Evolutionary conservation across 805 yeast genomes (phyloP).

Genomic region (Metschnikowia kofuensis): DNA sequence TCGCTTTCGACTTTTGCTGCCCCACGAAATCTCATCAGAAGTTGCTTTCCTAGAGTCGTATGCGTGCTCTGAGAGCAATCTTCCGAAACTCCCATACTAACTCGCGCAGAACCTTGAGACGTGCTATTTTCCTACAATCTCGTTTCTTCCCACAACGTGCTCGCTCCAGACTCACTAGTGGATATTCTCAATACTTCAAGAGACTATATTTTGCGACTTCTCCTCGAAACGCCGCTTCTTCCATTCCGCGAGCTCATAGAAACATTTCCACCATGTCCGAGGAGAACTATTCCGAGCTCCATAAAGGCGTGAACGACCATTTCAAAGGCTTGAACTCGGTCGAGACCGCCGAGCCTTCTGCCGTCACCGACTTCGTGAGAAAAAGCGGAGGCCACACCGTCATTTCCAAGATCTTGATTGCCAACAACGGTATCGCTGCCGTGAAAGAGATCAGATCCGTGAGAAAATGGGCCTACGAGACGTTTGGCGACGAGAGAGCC

Average conservation of each 20-base stretch:
- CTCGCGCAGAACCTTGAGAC: conserved; percentile 7
- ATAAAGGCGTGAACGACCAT: conserved; percentile 55
- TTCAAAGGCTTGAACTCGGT: conserved; percentile 82
- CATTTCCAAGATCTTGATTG: conserved; percentile 81
- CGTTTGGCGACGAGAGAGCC: conserved; percentile 94
- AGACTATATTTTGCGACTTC: background rate
- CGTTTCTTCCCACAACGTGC: conserved; percentile 7
- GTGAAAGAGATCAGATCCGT: conserved; percentile 97
- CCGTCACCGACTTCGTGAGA: conserved; percentile 79
- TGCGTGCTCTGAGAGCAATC: conserved; percentile 9
- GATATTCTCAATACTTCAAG: background rate
- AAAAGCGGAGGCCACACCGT: conserved; percentile 94
- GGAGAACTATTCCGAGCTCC: conserved; percentile 17
- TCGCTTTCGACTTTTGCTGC: no score
- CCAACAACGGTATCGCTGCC: conserved; percentile 99
- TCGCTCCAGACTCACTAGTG: conserved; percentile 6
- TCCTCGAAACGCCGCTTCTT: background rate
- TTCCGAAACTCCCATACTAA: conserved; percentile 3
- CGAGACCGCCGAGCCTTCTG: conserved; percentile 71
- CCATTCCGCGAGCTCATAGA: conserved; percentile 3
- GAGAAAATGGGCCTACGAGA: conserved; percentile 98
- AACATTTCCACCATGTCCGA: conserved; percentile 15
- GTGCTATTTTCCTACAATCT: conserved; percentile 8
- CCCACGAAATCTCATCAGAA: no score
- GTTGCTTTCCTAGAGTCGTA: conserved; percentile 1